A percentile compares a stretch with the other conserved stretches of the same genome.
phyloP scores from a whole-genome alignment of 176 grass and related monocot species.

The Rhipidocladum racemiflorum region DNA sequence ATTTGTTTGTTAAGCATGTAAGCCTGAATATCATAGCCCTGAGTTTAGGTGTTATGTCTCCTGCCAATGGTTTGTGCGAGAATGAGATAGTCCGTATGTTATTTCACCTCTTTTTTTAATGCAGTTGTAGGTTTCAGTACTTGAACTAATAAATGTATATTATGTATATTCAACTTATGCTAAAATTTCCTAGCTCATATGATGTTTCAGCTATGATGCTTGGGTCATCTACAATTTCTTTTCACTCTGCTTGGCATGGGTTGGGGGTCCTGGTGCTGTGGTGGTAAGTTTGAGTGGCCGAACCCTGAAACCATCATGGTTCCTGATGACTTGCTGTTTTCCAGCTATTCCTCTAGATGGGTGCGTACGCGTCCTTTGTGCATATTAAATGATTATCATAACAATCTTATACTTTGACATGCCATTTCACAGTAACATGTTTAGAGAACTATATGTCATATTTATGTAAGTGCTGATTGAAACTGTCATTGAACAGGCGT shows the following conservation, averaged over 20 bases:
- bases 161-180: background rate
- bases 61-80: background rate
- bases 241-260: slow-evolving; percentile 95
- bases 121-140: background rate
- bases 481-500: slow-evolving; percentile 57
- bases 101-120: background rate
- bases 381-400: slow-evolving; percentile 10
- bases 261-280: slow-evolving; percentile 92
- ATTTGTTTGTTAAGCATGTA: background rate
- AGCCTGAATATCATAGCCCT: background rate
- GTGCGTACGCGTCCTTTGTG: slow-evolving; percentile 42
- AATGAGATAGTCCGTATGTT: background rate
- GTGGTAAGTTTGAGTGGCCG: slow-evolving; percentile 82
- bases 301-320: slow-evolving; percentile 76
- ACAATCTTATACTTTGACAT: background rate
- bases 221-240: slow-evolving; percentile 99
- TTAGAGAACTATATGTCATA: background rate
- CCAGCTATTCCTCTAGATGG: slow-evolving; percentile 94
- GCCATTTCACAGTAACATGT: background rate
- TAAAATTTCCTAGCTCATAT: slow-evolving; percentile 16
- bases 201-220: slow-evolving; percentile 94
- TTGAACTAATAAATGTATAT: background rate
- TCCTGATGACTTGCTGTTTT: slow-evolving; percentile 98
- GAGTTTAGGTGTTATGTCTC: background rate
- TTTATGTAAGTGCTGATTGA: slow-evolving; percentile 10